Conservation (phyloP, 208 protist genomes). For the Leishmania guyanensis region DNA sequence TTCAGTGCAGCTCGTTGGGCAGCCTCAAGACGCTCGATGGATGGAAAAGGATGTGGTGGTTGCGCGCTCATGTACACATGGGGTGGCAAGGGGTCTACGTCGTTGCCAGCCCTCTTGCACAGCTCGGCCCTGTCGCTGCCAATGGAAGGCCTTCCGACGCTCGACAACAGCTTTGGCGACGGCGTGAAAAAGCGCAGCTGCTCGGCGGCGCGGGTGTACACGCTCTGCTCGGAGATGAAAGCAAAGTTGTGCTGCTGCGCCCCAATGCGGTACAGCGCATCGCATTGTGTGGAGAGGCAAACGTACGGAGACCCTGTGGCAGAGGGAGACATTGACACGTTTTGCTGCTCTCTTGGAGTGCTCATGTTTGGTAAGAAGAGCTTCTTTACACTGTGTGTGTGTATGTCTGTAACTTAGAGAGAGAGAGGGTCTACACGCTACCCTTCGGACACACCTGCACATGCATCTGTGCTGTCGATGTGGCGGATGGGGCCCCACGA, state of each 20-base stretch:
- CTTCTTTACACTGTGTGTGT: neutral
- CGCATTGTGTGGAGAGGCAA: slow-evolving; percentile 30
- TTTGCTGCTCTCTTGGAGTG: neutral
- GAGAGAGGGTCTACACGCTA: neutral
- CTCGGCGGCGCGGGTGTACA: slow-evolving; percentile 25
- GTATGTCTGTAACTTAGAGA: neutral
- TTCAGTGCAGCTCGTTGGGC: neutral
- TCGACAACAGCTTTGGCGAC: slow-evolving; percentile 1
- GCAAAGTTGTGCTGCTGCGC: slow-evolving; percentile 27
- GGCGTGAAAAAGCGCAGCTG: slow-evolving; percentile 31
- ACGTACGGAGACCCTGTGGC: slow-evolving; percentile 26
- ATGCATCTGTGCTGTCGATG: neutral
- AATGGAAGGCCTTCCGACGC: neutral
- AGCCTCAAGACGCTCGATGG: slow-evolving; percentile 15
- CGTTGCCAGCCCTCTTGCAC: neutral
- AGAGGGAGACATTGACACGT: neutral
- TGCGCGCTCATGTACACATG: neutral
- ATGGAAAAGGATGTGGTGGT: slow-evolving; percentile 2
- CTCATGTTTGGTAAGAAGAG: neutral
- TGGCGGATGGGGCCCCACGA: neutral
- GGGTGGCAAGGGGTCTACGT: slow-evolving; percentile 4
- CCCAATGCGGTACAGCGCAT: slow-evolving; percentile 24
- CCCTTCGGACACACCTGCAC: neutral
- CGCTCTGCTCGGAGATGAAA: slow-evolving; percentile 26
- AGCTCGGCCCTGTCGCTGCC: neutral